Base-by-base conservation (phyloP, 495 filamentous ascomycete genomes). In the Immersiella caudata region DNA sequence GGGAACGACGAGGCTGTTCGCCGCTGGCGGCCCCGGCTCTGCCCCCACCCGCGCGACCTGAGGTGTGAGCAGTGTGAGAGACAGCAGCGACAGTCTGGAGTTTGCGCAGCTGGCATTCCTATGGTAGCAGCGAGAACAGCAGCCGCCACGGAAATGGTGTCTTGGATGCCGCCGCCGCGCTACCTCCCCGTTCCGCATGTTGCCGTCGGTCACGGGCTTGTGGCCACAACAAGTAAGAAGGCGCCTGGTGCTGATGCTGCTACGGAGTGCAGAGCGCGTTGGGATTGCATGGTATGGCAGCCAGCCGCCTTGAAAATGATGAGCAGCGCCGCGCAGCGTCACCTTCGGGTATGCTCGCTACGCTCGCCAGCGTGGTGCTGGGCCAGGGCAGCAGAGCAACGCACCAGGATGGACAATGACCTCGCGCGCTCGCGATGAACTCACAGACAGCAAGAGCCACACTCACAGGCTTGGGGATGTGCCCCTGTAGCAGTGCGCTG, bases 171-270 rank as follows among this genome's bases (percentile, higher is more conserved):
- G 59, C 27, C 35, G 27, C 20, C 59, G 59, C 18, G 25, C 16
- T 36, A 14, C 20, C 29, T 46, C 59, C 35, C 24, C 55, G 40
- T 63, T 52, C 60, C 35, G 60, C 60, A 63, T 63, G 60, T 51
- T 51, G 60, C 46, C 60, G 60, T 35, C 60, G 22, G 60, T 63
- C 60, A 63, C 60, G 60, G 60, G 60, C 60, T 35, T 63, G 60
- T 63, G 22, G 18, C 36, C 60, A 22, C 9, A 46, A 46, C 20
- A 57, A 26, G 22, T 5, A 25, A 57, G 21, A 50, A 49, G 60
- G 20, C 60, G 36, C 11, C 21, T 62, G 60, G 8, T 50, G 60
- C 20, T 62, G 60, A 46, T 18, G 40, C 9, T 46, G 40, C 40
- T 12, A 46, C 40, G 40, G 40, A 46, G 20, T 35, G 35, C 60